Percentiles rank a stretch among this genome's conserved stretches.
Evolutionary conservation across 176 grass and related monocot species (phyloP).

Genomic region (Cymbopogon citratus): DNA sequence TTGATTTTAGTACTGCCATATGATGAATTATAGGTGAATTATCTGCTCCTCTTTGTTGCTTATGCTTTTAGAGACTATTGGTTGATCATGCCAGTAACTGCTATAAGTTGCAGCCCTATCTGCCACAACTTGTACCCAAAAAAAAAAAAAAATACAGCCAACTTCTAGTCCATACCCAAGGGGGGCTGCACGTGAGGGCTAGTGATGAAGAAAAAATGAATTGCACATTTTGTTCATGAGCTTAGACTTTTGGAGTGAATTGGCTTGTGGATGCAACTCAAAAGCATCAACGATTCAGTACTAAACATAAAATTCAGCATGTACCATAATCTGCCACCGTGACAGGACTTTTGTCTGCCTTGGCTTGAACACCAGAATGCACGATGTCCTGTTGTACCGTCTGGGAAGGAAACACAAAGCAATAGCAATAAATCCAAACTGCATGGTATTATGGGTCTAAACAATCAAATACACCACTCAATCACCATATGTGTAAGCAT

Average conservation of each 20-base stretch:
- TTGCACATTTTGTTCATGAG: neutral
- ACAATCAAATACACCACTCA: neutral
- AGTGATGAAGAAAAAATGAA: neutral
- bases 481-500: neutral
- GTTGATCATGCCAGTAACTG: neutral
- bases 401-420: constrained; percentile 34
- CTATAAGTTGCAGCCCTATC: neutral
- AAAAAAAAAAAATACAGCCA: neutral
- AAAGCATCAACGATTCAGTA: neutral
- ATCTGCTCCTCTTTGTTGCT: neutral
- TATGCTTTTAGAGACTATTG: neutral
- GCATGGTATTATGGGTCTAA: neutral
- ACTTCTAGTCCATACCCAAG: neutral
- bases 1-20: neutral
- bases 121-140: neutral
- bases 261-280: neutral
- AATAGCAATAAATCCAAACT: constrained; percentile 15
- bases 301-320: neutral
- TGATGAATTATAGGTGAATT: neutral
- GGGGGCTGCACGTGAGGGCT: neutral
- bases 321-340: constrained; percentile 96
- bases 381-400: constrained; percentile 64
- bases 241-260: neutral
- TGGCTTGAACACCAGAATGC: constrained; percentile 82
- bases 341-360: constrained; percentile 81